Evolutionary conservation across 1,139 yeast genomes (phyloP).

Genomic region (Saccharomycopsis hybrid): DNA sequence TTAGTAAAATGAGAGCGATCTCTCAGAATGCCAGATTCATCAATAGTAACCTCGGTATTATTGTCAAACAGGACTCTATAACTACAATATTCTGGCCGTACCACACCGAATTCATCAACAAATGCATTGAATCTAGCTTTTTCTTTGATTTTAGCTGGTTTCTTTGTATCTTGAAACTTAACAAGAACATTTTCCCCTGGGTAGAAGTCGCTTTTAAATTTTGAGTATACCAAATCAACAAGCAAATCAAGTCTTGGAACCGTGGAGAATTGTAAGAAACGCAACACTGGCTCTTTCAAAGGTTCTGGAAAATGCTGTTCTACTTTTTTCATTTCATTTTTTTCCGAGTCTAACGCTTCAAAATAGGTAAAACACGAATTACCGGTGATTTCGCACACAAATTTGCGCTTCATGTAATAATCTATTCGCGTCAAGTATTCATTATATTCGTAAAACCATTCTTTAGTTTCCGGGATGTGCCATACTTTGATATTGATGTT

Average conservation of each 20-base stretch:
- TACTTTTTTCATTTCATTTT: slow-evolving; percentile 58
- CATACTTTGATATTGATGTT: slow-evolving; percentile 57
- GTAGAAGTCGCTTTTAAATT: slow-evolving; percentile 76
- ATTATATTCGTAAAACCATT: slow-evolving; percentile 76
- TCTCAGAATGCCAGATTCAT: slow-evolving; percentile 66
- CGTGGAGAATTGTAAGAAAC: slow-evolving; percentile 76
- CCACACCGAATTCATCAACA: slow-evolving; percentile 30
- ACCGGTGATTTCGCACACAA: slow-evolving; percentile 95
- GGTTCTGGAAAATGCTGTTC: slow-evolving; percentile 87
- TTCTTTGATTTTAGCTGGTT: slow-evolving; percentile 52
- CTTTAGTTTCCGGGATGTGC: slow-evolving; percentile 77
- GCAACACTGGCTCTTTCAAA: slow-evolving; percentile 80
- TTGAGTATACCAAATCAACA: slow-evolving; percentile 75
- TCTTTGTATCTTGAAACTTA: slow-evolving; percentile 34
- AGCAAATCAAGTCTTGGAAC: slow-evolving; percentile 80
- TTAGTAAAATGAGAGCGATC: slow-evolving; percentile 87
- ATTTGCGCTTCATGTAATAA: slow-evolving; percentile 66
- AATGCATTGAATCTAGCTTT: slow-evolving; percentile 46
- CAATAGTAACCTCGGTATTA: slow-evolving; percentile 61
- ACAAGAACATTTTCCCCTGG: slow-evolving; percentile 85
- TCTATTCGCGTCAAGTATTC: slow-evolving; percentile 66
- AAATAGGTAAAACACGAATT: slow-evolving; percentile 85
- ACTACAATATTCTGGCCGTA: slow-evolving; percentile 57
- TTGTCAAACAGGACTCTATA: slow-evolving; percentile 54
- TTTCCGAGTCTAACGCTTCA: slow-evolving; percentile 80